phyloP scores from a whole-genome alignment of 1,284 basidiomycete genomes.

The Ganoderma multipileum region DNA sequence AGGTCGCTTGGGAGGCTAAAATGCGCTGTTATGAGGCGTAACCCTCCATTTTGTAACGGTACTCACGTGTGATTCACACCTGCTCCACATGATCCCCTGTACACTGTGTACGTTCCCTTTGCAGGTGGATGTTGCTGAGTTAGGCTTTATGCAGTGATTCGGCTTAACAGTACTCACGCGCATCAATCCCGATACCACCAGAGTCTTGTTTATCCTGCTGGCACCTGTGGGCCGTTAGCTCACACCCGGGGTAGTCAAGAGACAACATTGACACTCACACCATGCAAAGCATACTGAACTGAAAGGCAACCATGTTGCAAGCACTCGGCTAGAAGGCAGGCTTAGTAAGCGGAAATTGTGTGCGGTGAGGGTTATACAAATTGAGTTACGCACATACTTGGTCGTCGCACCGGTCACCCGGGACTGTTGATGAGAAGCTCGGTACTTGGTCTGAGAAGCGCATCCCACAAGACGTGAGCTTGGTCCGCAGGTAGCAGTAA shows the following conservation, averaged over 20 bases:
- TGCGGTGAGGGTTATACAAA: not conserved
- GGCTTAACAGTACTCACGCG: not conserved
- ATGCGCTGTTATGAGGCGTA: not conserved
- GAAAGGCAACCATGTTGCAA: constrained; percentile 23
- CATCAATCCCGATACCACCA: constrained; percentile 9
- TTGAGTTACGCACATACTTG: constrained; percentile 14
- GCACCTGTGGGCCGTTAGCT: constrained; percentile 7
- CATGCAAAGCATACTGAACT: constrained; percentile 28
- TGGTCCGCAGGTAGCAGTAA: not conserved
- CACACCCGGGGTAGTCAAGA: not conserved
- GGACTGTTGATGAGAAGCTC: constrained; percentile 9
- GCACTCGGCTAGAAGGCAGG: constrained; percentile 9
- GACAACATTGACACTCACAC: constrained; percentile 9
- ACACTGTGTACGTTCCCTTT: not conserved
- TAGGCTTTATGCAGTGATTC: not conserved
- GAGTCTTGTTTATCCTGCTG: constrained; percentile 13
- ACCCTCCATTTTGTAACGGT: too few relatives aligned
- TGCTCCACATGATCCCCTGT: not conserved
- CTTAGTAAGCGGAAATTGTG: not conserved
- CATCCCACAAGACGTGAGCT: not conserved
- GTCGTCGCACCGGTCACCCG: constrained; percentile 23
- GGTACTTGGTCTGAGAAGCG: constrained; percentile 17
- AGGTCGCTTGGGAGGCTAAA: constrained; percentile 22
- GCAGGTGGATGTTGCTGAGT: not conserved
- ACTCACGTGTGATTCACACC: constrained; percentile 20